Percentiles rank a stretch among this genome's conserved stretches.
phyloP scores from a whole-genome alignment of 164 flowering plant genomes.

The Malania oleifera region DNA sequence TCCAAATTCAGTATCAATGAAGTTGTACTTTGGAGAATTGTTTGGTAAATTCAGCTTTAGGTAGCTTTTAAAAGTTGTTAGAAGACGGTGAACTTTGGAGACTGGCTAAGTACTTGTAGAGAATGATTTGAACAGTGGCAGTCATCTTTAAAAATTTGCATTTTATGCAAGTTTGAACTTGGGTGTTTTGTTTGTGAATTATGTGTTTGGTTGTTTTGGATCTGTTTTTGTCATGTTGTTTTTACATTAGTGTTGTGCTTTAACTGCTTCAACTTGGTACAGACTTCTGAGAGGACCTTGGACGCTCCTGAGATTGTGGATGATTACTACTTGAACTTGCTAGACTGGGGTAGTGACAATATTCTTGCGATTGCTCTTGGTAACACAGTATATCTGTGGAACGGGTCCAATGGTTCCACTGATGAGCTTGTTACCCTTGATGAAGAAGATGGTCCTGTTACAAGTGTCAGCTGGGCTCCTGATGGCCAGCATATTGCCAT shows the following conservation, averaged over 20 bases:
- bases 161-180: too few relatives aligned
- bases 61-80: too few relatives aligned
- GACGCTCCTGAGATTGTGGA: constrained; percentile 64
- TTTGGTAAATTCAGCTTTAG: too few relatives aligned
- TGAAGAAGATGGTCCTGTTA: constrained; percentile 51
- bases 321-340: constrained; percentile 56
- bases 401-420: constrained; percentile 42
- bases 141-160: too few relatives aligned
- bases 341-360: constrained; percentile 62
- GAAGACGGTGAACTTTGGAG: too few relatives aligned
- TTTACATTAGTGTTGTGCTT: neutral
- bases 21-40: too few relatives aligned
- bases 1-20: too few relatives aligned
- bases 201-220: neutral
- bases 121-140: too few relatives aligned
- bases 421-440: constrained; percentile 44
- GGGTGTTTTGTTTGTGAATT: too few relatives aligned
- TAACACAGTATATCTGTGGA: constrained; percentile 51
- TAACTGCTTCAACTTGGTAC: constrained; percentile 7
- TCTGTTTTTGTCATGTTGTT: neutral
- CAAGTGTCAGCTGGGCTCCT: constrained; percentile 66
- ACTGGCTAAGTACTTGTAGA: too few relatives aligned
- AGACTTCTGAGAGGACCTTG: constrained; percentile 59
- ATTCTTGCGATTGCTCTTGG: constrained; percentile 59
- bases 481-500: constrained; percentile 55